These are phyloP conservation scores for Lipomyces japonicus DNA, from an alignment of 805 yeast species.

Conservation along the genomic window DNA sequence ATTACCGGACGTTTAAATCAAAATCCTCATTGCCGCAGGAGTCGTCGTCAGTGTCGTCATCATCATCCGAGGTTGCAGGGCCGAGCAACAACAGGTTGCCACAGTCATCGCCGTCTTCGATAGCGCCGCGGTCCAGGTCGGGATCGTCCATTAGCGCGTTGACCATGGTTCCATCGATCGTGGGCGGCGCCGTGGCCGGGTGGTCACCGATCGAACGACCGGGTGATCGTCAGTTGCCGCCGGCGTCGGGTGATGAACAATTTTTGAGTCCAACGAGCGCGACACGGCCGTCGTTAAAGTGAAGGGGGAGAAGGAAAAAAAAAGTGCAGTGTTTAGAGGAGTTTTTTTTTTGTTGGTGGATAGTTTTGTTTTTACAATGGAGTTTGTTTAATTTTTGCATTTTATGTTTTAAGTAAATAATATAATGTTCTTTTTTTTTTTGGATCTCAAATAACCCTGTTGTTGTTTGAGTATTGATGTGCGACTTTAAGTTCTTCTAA, in stretches of 20 bases:
- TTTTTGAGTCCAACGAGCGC: not conserved
- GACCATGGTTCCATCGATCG: conserved; percentile 53
- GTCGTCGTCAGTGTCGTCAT: not conserved
- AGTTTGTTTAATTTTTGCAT: not conserved
- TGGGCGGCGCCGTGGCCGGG: conserved; percentile 58
- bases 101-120: not conserved
- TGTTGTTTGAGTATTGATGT: not conserved
- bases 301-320: not conserved
- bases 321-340: no score
- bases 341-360: no score
- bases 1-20: conserved; percentile 29
- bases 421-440: not conserved
- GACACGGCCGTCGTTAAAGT: not conserved
- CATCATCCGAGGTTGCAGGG: conserved; percentile 8
- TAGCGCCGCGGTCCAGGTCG: conserved; percentile 15
- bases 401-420: not conserved
- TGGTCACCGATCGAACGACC: conserved; percentile 38
- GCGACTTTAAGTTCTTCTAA: not conserved
- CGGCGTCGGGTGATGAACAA: not conserved
- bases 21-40: conserved; percentile 8
- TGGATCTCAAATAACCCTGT: not conserved
- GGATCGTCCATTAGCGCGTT: conserved; percentile 42
- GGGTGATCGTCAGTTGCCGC: not conserved
- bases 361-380: not conserved
- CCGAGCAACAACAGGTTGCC: conserved; percentile 16